Evolutionary conservation across 2,329 filamentous ascomycete species (phyloP).

Genomic region (Dryadomyces quercus-mongolicae): DNA sequence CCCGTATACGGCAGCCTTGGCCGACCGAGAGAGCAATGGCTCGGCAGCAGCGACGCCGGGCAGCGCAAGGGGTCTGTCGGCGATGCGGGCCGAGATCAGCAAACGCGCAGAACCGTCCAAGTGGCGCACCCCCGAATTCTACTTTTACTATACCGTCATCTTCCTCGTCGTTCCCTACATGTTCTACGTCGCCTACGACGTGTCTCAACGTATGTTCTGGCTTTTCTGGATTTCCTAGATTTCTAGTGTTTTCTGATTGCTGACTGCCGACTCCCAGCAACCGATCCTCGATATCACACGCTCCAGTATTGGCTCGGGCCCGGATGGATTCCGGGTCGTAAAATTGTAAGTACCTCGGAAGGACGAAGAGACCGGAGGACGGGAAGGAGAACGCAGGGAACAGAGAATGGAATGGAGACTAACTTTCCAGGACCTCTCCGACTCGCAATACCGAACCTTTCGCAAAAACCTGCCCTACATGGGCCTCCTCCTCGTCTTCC

Average conservation of each 20-base stretch:
- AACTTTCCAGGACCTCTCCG: slow-evolving; percentile 64
- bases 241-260: background rate
- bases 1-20: slow-evolving; percentile 43
- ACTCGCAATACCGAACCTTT: slow-evolving; percentile 77
- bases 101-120: slow-evolving; percentile 45
- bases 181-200: slow-evolving; percentile 80
- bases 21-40: slow-evolving; percentile 16
- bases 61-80: slow-evolving; percentile 8
- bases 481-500: slow-evolving; percentile 57
- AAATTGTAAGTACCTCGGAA: slow-evolving; percentile 66
- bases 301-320: slow-evolving; percentile 59
- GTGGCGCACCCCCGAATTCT: slow-evolving; percentile 85
- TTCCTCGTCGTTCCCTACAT: slow-evolving; percentile 61
- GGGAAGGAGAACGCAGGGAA: too few relatives aligned
- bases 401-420: too few relatives aligned
- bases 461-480: slow-evolving; percentile 78
- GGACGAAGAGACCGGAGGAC: too few relatives aligned
- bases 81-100: slow-evolving; percentile 12
- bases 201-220: slow-evolving; percentile 60
- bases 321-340: slow-evolving; percentile 87
- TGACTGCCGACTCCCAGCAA: slow-evolving; percentile 36
- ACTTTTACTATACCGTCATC: slow-evolving; percentile 64
- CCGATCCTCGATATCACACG: slow-evolving; percentile 67
- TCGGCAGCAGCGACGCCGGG: slow-evolving; percentile 16
- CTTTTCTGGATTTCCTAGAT: too few relatives aligned